Evolutionary conservation across 208 protist genomes (phyloP), one percentile per base, ranked within the genome.

Genomic region (Zelonia costaricensis): DNA sequence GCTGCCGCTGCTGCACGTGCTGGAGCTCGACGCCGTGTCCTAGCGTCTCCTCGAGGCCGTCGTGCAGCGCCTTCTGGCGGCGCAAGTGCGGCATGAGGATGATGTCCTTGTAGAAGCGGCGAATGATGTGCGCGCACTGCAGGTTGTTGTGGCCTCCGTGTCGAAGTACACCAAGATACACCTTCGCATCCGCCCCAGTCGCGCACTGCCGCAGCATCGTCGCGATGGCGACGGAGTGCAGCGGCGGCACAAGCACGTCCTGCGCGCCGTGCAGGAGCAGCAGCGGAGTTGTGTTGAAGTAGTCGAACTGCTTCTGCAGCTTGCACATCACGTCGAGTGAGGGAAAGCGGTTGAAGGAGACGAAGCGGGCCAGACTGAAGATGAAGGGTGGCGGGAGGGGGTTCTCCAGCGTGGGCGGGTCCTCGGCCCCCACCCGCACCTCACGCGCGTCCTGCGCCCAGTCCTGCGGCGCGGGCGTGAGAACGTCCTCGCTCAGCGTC

Each of bases 81-180:
- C 59, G 60, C 38, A 78, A 43, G 59, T 82, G 76, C 0, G 70
- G 76, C 28, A 71, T 1, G 39, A 82, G 52, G 33, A 78, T 78
- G n/a, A 75, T 33, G 46, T 76, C 70, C 54, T 72, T 82, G 67
- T 78, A 78, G 56, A 82, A 82, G 59, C 70, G 76, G 16, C 70
- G 65, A 12, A 67, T 69, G 18, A 71, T 28, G 33, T 54, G 56
- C 16, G 69, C 54, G 44, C 76, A 78, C 46, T 62, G 35, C 27
- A 82, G 28, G 48, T 78, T 58, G 49, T 78, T 78, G 70, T 78
- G 76, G 16, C 58, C 70, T 22, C 49, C 61, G 20, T 53, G 42
- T 40, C 27, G 22, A 39, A 78, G 40, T 25, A 78, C 31, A 16
- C 62, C 59, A 15, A 78, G 57, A 38, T 76, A 82, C 6, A 82